These are phyloP conservation scores for Colletotrichum sp. DNA, from an alignment of 2,329 filamentous ascomycete genomes.

Conservation along the genomic window DNA sequence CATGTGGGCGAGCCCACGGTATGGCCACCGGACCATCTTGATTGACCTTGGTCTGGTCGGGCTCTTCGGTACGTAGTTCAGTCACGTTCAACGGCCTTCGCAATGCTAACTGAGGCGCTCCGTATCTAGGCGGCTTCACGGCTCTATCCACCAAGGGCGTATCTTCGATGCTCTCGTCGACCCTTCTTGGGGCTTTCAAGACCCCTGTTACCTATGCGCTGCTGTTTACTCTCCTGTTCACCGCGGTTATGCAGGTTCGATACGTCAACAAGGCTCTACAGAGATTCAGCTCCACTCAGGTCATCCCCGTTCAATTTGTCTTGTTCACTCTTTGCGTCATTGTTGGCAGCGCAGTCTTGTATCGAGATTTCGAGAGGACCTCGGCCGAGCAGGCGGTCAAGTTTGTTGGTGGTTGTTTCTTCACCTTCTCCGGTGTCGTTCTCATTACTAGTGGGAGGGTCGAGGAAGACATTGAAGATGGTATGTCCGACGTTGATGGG, in stretches of 20 bases:
- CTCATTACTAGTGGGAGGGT: constrained; percentile 87
- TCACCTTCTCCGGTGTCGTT: constrained; percentile 97
- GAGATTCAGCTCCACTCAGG: constrained; percentile 94
- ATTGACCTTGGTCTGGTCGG: constrained; percentile 94
- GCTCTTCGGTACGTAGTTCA: constrained; percentile 73
- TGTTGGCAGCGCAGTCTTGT: constrained; percentile 88
- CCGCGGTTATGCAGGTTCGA: constrained; percentile 94
- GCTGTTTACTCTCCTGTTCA: constrained; percentile 77
- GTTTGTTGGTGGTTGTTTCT: constrained; percentile 86
- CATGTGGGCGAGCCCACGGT: constrained; percentile 82
- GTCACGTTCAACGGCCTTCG: not conserved
- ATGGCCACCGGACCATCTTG: constrained; percentile 85
- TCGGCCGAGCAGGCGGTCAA: constrained; percentile 76
- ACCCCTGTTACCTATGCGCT: constrained; percentile 92
- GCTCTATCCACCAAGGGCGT: constrained; percentile 95
- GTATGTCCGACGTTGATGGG: constrained; percentile 60
- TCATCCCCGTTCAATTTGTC: constrained; percentile 97
- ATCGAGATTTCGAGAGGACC: constrained; percentile 91
- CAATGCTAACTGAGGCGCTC: not conserved
- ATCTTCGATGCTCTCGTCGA: constrained; percentile 91
- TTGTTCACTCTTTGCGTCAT: constrained; percentile 96
- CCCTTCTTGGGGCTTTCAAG: constrained; percentile 84
- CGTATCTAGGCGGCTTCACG: constrained; percentile 81
- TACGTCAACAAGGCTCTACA: constrained; percentile 91
- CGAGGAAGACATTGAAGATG: constrained; percentile 61